Evolutionary conservation across 306 rosid genomes (phyloP), one percentile per base, ranked within the genome.

Genomic region (Cicer cuneatum): DNA sequence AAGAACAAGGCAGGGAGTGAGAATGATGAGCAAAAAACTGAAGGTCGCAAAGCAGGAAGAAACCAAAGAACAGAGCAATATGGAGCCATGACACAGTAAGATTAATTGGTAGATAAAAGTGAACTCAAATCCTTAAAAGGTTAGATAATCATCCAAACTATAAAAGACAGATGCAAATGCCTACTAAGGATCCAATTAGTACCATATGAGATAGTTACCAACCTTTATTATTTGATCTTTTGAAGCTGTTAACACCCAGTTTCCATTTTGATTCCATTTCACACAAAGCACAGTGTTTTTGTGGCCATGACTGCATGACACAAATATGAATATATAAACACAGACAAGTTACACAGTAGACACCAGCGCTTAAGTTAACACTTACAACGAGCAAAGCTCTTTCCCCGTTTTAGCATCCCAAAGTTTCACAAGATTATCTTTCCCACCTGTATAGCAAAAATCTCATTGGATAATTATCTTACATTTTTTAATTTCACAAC

Each of bases 341-440:
- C 41, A 54, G 70, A 49, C 48, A 35, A 10, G 45, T 8, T 49
- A 33, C 61, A 41, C 53, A 51, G 52, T 63, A 79, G 53, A 66
- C 7, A 83, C 40, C 56, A 82, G 70, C n/a, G 49, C 59, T 46
- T 8, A 46, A 57, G 8, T 78, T 51, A 73, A 63, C 48, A 86
- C 98, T 90, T 83, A 94, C 98, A 94, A 88, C 3, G 98, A 94
- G 78, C 91, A 87, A 54, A 94, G 93, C 83, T 94, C 98, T 77
- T 83, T 89, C 70, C 98, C 97, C 5, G 93, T 21, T 81, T 91
- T 94, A 47, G 97, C 95, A 42, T 94, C 98, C 98, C 98, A 94
- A 60, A 94, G 98, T 83, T 94, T 94, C 76, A 94, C 98, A 54
- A 91, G 96, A 79, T 83, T 88, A 86, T 91, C 98, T 85, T 94